These are phyloP conservation scores for Chrysosporium queenslandicum DNA, from an alignment of 2,329 filamentous ascomycete species.

Conservation along the genomic window DNA sequence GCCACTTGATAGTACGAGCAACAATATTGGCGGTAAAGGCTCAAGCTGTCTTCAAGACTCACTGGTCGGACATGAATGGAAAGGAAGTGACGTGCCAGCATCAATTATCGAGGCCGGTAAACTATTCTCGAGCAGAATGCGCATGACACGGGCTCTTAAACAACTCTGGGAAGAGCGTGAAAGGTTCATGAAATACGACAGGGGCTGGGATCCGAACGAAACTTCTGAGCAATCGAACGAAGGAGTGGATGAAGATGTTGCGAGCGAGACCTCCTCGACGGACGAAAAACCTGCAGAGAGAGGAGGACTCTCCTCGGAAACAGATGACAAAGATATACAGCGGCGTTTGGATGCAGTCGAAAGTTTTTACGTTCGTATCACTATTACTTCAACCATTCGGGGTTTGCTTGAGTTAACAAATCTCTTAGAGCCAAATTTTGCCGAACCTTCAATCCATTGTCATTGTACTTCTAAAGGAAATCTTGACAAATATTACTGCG, in stretches of 20 bases:
- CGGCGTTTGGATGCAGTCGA: constrained; percentile 64
- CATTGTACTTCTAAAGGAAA: constrained; percentile 82
- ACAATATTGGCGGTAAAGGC: constrained; percentile 82
- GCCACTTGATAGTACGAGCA: constrained; percentile 77
- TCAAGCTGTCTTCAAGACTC: constrained; percentile 54
- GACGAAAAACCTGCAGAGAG: constrained; percentile 7
- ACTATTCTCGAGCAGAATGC: constrained; percentile 78
- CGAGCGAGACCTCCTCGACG: constrained; percentile 18
- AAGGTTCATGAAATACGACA: constrained; percentile 79
- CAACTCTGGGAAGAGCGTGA: constrained; percentile 94
- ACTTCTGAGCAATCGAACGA: constrained; percentile 22
- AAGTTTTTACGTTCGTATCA: constrained; percentile 63
- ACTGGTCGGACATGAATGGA: constrained; percentile 69
- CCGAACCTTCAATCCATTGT: constrained; percentile 85
- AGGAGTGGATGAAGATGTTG: constrained; percentile 23
- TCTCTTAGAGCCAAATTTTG: constrained; percentile 57
- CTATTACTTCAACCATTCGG: not conserved
- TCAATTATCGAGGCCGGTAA: constrained; percentile 93
- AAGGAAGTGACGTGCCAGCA: constrained; percentile 78
- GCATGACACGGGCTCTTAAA: constrained; percentile 81
- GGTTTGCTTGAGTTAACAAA: constrained; percentile 1
- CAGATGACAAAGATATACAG: constrained; percentile 33
- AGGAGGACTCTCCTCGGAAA: constrained; percentile 23
- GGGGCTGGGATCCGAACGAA: constrained; percentile 63
- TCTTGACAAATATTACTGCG: constrained; percentile 77